These are phyloP conservation scores for Citrus medica DNA, from an alignment of 345 rosid species.

Conservation along the genomic window DNA sequence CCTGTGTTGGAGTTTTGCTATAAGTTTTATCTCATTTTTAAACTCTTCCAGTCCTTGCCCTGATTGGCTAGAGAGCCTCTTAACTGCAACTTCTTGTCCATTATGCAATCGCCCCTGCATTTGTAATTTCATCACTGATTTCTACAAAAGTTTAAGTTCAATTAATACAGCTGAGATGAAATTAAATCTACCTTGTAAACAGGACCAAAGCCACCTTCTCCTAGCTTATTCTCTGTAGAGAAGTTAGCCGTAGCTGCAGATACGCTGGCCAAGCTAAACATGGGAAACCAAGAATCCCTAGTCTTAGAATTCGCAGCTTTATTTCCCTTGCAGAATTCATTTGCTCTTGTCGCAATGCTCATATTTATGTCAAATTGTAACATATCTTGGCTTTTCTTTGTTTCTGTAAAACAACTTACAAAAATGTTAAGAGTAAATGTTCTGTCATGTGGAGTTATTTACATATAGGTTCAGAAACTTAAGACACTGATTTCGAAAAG, in stretches of 20 bases:
- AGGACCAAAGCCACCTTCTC: constrained; percentile 42
- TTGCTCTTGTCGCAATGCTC: not conserved
- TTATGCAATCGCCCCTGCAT: constrained; percentile 20
- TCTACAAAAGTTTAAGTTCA: not conserved
- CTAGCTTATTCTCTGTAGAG: constrained; percentile 23
- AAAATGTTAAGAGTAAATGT: not conserved
- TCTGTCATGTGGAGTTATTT: not conserved
- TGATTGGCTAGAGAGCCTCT: constrained; percentile 35
- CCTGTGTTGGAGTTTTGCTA: constrained; percentile 42
- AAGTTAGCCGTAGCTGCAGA: constrained; percentile 31
- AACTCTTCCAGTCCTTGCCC: constrained; percentile 35
- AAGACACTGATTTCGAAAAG: not conserved
- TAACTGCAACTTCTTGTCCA: constrained; percentile 42
- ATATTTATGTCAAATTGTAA: constrained; percentile 15
- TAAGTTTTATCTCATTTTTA: constrained; percentile 28
- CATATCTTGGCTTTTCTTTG: constrained; percentile 8
- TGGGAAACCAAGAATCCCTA: constrained; percentile 5
- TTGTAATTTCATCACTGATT: not conserved
- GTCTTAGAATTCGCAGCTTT: not conserved
- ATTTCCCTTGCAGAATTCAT: not conserved
- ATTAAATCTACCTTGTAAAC: constrained; percentile 21
- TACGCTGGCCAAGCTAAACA: not conserved
- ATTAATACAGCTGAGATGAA: not conserved
- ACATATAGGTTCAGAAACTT: too few relatives aligned
- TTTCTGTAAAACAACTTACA: not conserved